Conservation (phyloP, 208 protist genomes). For the Leishmania turanica region DNA sequence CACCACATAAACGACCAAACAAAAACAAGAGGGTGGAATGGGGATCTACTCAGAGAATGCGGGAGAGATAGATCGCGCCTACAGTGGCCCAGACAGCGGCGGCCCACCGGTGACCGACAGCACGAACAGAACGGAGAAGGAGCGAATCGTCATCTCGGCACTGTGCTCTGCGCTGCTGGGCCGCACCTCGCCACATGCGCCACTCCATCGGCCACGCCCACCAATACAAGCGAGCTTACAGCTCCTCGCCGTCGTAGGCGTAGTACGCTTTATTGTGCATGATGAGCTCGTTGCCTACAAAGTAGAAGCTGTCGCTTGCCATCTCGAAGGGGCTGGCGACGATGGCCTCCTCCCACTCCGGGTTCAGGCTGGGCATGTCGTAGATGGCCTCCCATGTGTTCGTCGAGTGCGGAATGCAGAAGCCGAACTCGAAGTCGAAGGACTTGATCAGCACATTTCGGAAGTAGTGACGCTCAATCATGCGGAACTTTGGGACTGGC, state of each 20-base stretch:
- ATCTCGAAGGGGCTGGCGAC: constrained; percentile 90
- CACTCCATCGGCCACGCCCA: neutral
- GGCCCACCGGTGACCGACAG: neutral
- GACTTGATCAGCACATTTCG: constrained; percentile 92
- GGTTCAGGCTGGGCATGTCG: constrained; percentile 88
- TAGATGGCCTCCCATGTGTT: constrained; percentile 97
- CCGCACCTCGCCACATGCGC: neutral
- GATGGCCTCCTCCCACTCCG: constrained; percentile 89
- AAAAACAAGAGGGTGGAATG: neutral
- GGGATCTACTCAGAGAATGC: neutral
- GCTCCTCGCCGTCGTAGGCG: constrained; percentile 56
- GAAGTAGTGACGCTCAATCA: constrained; percentile 98
- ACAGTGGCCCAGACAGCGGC: neutral
- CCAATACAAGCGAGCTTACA: neutral
- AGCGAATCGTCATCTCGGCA: neutral
- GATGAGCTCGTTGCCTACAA: constrained; percentile 92
- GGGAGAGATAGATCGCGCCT: neutral
- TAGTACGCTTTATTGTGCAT: constrained; percentile 97
- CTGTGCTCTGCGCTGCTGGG: neutral
- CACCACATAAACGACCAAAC: neutral
- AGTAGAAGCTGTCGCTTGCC: constrained; percentile 96
- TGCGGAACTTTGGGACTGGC: constrained; percentile 92
- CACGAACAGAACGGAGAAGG: neutral
- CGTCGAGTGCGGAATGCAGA: constrained; percentile 96
- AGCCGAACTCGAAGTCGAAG: constrained; percentile 97